Conservation (phyloP, 2,329 filamentous ascomycete species). For the Exophiala sideris region DNA sequence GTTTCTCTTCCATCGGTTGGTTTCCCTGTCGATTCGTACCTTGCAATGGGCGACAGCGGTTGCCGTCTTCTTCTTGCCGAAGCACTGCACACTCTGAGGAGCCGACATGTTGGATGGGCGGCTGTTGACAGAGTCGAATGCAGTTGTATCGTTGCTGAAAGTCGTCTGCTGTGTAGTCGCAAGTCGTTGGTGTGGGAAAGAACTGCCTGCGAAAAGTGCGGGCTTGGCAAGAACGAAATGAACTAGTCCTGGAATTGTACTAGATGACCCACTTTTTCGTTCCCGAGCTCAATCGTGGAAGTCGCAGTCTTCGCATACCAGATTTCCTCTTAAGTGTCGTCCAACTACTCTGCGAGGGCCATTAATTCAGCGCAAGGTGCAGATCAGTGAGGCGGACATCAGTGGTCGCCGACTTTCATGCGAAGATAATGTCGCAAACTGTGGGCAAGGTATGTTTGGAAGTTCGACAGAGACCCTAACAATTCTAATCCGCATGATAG, state of each 20-base stretch:
- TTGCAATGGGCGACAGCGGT: conserved; percentile 91
- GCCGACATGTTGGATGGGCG: conserved; percentile 63
- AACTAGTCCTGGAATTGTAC: too few relatives aligned
- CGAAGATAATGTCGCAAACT: conserved; percentile 41
- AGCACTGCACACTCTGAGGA: conserved; percentile 87
- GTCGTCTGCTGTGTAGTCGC: too few relatives aligned
- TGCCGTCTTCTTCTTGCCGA: conserved; percentile 98
- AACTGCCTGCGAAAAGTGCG: conserved; percentile 1
- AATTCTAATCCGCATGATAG: conserved; percentile 45
- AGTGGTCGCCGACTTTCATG: conserved; percentile 3
- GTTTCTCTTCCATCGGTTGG: conserved; percentile 13
- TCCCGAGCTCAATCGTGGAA: too few relatives aligned
- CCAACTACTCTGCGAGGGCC: too few relatives aligned
- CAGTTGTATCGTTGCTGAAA: conserved; percentile 8
- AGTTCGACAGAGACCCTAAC: neutral
- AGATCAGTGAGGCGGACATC: neutral
- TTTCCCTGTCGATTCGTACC: conserved; percentile 50
- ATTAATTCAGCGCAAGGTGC: too few relatives aligned
- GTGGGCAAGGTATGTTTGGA: conserved; percentile 43
- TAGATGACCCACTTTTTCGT: too few relatives aligned
- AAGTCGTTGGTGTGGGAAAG: conserved; percentile 1
- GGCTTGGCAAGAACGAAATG: neutral
- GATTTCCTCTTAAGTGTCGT: too few relatives aligned
- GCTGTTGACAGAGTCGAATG: conserved; percentile 21
- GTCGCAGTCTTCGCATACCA: too few relatives aligned